These are phyloP conservation scores for Arbutus unedo DNA, from an alignment of 148 eudicot genomes.

Conservation along the genomic window DNA sequence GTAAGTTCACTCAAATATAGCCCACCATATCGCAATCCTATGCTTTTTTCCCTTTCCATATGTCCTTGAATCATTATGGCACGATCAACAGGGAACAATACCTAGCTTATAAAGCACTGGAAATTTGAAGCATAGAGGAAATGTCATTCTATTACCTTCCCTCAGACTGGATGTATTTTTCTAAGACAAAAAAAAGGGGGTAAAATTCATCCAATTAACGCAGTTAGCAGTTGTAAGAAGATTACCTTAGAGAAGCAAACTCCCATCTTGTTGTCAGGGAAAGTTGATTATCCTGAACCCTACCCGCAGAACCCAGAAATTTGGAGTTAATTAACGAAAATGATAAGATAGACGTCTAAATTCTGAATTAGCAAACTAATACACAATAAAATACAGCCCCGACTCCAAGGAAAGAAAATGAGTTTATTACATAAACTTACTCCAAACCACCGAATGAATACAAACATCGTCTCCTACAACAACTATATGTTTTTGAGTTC, in stretches of 20 bases:
- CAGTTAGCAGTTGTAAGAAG: background rate
- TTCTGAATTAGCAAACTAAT: background rate
- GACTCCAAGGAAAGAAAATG: background rate
- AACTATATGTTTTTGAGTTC: background rate
- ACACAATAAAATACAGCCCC: background rate
- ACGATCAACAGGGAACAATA: background rate
- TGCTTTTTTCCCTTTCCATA: background rate
- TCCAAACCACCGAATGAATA: background rate
- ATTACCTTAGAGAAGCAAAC: constrained; percentile 27
- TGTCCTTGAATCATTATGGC: background rate
- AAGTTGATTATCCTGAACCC: constrained; percentile 4
- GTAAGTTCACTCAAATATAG: background rate
- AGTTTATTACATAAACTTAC: background rate
- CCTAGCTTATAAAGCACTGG: background rate
- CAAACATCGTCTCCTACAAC: background rate
- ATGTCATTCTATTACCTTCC: background rate
- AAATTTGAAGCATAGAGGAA: background rate
- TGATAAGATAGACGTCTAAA: background rate
- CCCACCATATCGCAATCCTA: background rate
- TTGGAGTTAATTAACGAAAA: background rate
- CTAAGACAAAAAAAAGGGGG: background rate
- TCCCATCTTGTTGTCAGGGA: constrained; percentile 22
- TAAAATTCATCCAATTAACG: too few relatives aligned
- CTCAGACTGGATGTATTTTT: background rate
- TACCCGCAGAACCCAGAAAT: constrained; percentile 16